Evolutionary conservation across 2,329 filamentous ascomycete species (phyloP).

Genomic region (Thielaviopsis populi): DNA sequence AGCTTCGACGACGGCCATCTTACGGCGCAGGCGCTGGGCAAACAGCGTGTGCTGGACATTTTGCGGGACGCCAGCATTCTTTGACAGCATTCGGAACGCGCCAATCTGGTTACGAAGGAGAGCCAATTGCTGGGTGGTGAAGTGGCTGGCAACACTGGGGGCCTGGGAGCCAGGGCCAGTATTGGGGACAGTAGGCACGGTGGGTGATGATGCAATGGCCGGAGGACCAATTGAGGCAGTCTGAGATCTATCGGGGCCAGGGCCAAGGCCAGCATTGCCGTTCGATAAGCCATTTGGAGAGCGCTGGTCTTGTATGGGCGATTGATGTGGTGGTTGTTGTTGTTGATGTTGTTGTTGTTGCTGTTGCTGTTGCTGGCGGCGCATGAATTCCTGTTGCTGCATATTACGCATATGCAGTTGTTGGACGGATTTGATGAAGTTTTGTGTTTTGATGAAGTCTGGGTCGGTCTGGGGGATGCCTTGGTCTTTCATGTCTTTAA

Average conservation of each 20-base stretch:
- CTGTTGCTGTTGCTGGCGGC: slow-evolving; percentile 34
- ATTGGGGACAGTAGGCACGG: slow-evolving; percentile 17
- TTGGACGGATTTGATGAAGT: slow-evolving; percentile 59
- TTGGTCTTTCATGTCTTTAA: slow-evolving; percentile 72
- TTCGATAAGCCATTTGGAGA: slow-evolving; percentile 18
- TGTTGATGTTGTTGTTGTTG: slow-evolving; percentile 30
- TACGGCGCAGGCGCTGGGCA: slow-evolving; percentile 49
- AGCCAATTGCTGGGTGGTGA: slow-evolving; percentile 63
- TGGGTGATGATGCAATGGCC: slow-evolving; percentile 14
- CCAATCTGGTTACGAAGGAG: slow-evolving; percentile 74
- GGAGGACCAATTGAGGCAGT: slow-evolving; percentile 4
- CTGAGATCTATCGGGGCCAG: slow-evolving; percentile 18
- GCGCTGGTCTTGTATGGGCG: slow-evolving; percentile 20
- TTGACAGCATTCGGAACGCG: slow-evolving; percentile 79
- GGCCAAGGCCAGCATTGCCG: slow-evolving; percentile 15
- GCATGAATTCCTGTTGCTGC: slow-evolving; percentile 28
- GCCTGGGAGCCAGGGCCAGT: slow-evolving; percentile 17
- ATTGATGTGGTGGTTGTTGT: slow-evolving; percentile 18
- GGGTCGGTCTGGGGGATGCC: slow-evolving; percentile 72
- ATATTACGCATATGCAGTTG: slow-evolving; percentile 42
- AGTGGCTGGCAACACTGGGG: slow-evolving; percentile 37
- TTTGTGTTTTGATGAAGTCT: slow-evolving; percentile 69
- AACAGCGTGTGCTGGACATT: slow-evolving; percentile 74
- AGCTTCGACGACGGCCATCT: slow-evolving; percentile 32
- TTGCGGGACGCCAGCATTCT: slow-evolving; percentile 67